Evolutionary conservation across 2,329 filamentous ascomycete species (phyloP), one percentile per base, ranked within the genome.

Genomic region (Aureobasidium mangrovei): DNA sequence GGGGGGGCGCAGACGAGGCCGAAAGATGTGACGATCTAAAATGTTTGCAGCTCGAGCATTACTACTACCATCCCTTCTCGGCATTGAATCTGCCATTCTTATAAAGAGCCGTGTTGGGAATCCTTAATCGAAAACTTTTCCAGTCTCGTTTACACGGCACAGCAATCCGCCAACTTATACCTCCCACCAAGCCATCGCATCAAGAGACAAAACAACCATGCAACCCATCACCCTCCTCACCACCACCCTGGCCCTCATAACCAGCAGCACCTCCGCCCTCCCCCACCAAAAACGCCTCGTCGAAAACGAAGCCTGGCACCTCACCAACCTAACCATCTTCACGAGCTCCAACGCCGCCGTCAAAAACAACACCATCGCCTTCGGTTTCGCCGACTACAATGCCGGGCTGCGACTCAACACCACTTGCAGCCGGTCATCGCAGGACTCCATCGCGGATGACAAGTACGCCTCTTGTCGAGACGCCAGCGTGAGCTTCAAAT

Each of bases 301-400:
- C 38, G 62, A 65, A 31, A 56, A 58, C 36, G 56, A 42, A 24
- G 55, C 61, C 3, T 63, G 63, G 61, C 42, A 44, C 39, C 57
- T 65, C 57, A 44, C 48, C 36, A 58, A 61, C 53, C 26, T 65
- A 46, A 36, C 54, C 28, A 53, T 54, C 53, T 62, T 64, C 55
- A 51, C 58, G 7, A 42, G 56, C 35, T 46, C 54, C 40, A 35
- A 55, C 27, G 28, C 26, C 32, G 24, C 48, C 7, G 38, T 44
- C 44, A 36, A 28, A 26, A 49, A 53, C 33, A 58, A 40, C 52
- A 58, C 54, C 59, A 53, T 65, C 46, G 8, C 54, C 45, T 64
- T 66, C 58, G 35, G 60, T 52, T 61, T 66, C 49, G 36, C 55
- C 27, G 64, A 65, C 56, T 52, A 54, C 51, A 66, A 66, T 57